These are phyloP conservation scores for Hsuehochloa calcarea DNA, from an alignment of 176 grass and related monocot species.

Conservation along the genomic window DNA sequence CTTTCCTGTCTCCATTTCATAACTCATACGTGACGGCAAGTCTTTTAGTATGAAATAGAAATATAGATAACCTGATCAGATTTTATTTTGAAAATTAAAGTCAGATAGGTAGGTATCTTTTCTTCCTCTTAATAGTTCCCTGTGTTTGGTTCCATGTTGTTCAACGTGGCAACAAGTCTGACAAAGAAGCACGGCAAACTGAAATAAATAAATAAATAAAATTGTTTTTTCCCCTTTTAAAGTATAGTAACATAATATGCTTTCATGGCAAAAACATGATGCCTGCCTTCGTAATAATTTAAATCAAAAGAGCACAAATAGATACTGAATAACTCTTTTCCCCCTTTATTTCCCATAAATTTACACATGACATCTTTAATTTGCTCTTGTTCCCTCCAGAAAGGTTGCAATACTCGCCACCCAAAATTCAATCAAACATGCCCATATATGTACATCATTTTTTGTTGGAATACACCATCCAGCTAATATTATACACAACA, in stretches of 20 bases:
- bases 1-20: not conserved
- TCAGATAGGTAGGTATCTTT: not conserved
- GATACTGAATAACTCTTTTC: not conserved
- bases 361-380: not conserved
- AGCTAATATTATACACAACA: not conserved
- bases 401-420: not conserved
- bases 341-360: not conserved
- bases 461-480: not conserved
- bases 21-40: constrained; percentile 33
- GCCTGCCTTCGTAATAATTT: not conserved
- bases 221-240: not conserved
- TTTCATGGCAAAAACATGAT: not conserved
- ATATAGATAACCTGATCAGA: not conserved
- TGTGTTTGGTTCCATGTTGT: not conserved
- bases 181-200: not conserved
- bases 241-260: not conserved
- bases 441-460: not conserved
- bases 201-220: not conserved
- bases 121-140: not conserved
- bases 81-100: not conserved
- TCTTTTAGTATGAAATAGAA: constrained; percentile 25
- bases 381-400: not conserved
- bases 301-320: not conserved
- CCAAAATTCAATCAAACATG: not conserved
- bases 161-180: constrained; percentile 40